Evolutionary conservation across 2,329 filamentous ascomycete species (phyloP).

Genomic region (Ascochyta fabae): DNA sequence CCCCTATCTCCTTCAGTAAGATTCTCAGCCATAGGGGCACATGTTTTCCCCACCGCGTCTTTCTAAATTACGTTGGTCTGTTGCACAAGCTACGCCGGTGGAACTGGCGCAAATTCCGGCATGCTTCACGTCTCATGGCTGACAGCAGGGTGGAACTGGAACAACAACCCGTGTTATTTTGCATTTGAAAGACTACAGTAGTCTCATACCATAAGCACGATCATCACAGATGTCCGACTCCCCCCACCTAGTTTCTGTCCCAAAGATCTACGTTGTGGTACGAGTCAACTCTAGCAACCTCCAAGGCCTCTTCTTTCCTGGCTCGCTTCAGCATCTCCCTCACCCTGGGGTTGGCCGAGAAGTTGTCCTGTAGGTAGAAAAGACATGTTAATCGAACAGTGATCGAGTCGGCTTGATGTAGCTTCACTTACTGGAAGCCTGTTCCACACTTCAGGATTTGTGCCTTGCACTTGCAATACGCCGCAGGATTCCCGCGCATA

Average conservation of each 20-base stretch:
- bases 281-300: slow-evolving; percentile 8
- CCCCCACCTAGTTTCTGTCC: neutral
- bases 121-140: neutral
- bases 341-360: slow-evolving; percentile 45
- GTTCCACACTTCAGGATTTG: slow-evolving; percentile 49
- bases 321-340: slow-evolving; percentile 41
- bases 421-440: slow-evolving; percentile 38
- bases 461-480: slow-evolving; percentile 44
- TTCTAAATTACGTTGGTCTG: neutral
- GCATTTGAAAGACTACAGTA: neutral
- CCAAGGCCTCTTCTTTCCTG: slow-evolving; percentile 39
- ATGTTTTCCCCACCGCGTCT: neutral
- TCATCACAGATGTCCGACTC: neutral
- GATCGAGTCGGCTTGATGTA: neutral
- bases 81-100: neutral
- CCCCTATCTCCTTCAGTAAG: neutral
- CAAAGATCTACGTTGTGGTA: slow-evolving; percentile 1
- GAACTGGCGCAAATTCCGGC: slow-evolving; percentile 1
- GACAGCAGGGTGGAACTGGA: slow-evolving; percentile 3
- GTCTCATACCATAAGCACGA: no score
- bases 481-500: slow-evolving; percentile 47
- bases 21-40: neutral
- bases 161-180: neutral
- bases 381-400: neutral
- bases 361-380: slow-evolving; percentile 38